Percentiles rank a stretch among this genome's conserved stretches.
Conservation (phyloP, 495 filamentous ascomycete genomes). For the Penicillium herquei region DNA sequence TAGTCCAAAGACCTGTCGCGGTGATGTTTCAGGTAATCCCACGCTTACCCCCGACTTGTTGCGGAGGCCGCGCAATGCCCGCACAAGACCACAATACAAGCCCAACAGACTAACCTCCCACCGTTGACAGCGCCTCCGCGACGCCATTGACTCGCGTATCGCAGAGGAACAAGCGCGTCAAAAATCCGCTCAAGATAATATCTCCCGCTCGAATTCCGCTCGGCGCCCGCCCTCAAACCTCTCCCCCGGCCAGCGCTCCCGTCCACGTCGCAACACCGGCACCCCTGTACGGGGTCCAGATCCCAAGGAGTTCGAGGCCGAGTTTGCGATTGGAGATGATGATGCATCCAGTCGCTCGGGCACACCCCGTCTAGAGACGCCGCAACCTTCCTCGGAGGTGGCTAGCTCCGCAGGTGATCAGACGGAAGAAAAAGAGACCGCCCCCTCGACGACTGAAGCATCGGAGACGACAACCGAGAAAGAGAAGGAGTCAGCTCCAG, state of each 20-base stretch:
- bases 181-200: constrained; percentile 50
- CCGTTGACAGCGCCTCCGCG: constrained; percentile 68
- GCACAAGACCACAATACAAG: not conserved
- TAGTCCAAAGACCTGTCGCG: constrained; percentile 36
- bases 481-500: constrained; percentile 19
- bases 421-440: constrained; percentile 27
- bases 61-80: not conserved
- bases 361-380: constrained; percentile 47
- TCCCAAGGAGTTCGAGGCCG: constrained; percentile 78
- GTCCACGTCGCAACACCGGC: constrained; percentile 50
- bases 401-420: constrained; percentile 19
- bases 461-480: constrained; percentile 25
- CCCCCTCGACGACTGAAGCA: constrained; percentile 15
- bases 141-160: constrained; percentile 79
- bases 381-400: constrained; percentile 24
- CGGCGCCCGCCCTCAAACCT: constrained; percentile 49
- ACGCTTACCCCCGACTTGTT: not conserved
- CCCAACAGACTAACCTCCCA: constrained; percentile 3
- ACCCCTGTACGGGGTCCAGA: constrained; percentile 62
- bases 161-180: constrained; percentile 87
- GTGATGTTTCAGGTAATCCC: constrained; percentile 48
- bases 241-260: constrained; percentile 54
- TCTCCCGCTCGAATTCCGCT: constrained; percentile 49
- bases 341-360: constrained; percentile 55
- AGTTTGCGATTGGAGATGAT: constrained; percentile 81